phyloP scores from a whole-genome alignment of 176 grass and related monocot species.

The Zoysia pacifica region DNA sequence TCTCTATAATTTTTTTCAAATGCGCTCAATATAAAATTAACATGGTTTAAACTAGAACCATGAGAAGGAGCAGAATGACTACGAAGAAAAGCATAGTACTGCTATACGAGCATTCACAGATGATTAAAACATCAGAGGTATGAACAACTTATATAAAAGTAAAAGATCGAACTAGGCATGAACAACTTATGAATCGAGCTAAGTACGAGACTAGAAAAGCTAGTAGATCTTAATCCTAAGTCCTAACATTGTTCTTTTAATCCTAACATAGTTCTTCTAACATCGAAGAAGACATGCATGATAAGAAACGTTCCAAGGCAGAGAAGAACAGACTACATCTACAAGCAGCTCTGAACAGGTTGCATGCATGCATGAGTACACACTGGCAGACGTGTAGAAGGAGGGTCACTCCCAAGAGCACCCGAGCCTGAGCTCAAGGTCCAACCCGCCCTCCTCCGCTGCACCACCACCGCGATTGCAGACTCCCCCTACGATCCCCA shows the following conservation, averaged over 20 bases:
- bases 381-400: neutral
- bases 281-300: neutral
- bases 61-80: too few relatives aligned
- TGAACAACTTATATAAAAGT: neutral
- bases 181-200: neutral
- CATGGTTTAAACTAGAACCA: too few relatives aligned
- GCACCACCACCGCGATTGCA: neutral
- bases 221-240: too few relatives aligned
- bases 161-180: neutral
- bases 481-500: neutral
- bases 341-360: neutral
- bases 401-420: constrained; percentile 15
- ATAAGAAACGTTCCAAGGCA: neutral
- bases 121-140: neutral
- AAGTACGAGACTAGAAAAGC: neutral
- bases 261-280: neutral
- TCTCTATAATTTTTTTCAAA: too few relatives aligned
- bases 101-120: neutral
- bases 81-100: too few relatives aligned
- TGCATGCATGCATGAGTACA: neutral
- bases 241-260: too few relatives aligned
- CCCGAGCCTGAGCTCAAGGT: constrained; percentile 61
- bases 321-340: neutral
- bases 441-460: constrained; percentile 24
- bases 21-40: too few relatives aligned